Conservation (phyloP, 2,329 filamentous ascomycete species). For the Torrubiellomyces zombiae region DNA sequence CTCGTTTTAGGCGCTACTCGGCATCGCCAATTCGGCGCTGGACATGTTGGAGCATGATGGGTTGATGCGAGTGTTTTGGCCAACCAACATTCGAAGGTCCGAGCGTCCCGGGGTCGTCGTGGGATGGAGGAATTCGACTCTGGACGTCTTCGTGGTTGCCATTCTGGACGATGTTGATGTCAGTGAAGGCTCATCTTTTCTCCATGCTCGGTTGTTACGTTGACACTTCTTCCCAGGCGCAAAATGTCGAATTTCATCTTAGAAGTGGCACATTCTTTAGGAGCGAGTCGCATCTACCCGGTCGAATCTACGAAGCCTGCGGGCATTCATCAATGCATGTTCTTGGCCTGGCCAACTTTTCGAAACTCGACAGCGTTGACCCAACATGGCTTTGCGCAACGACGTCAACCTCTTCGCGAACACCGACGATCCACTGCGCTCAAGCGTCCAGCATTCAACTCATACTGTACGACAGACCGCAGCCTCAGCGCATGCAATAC, state of each 20-base stretch:
- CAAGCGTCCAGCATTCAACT: slow-evolving; percentile 65
- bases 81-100: slow-evolving; percentile 61
- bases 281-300: slow-evolving; percentile 62
- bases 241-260: slow-evolving; percentile 75
- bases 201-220: not conserved
- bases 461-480: slow-evolving; percentile 74
- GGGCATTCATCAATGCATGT: slow-evolving; percentile 72
- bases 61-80: slow-evolving; percentile 98
- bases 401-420: slow-evolving; percentile 28
- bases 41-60: slow-evolving; percentile 65
- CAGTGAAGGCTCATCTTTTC: slow-evolving; percentile 14
- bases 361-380: slow-evolving; percentile 33
- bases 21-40: slow-evolving; percentile 13
- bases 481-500: slow-evolving; percentile 86
- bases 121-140: slow-evolving; percentile 84
- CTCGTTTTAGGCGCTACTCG: slow-evolving; percentile 52
- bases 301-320: slow-evolving; percentile 70
- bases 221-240: slow-evolving; percentile 30
- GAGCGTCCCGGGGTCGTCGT: slow-evolving; percentile 71
- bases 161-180: slow-evolving; percentile 86
- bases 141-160: slow-evolving; percentile 80
- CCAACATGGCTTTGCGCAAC: slow-evolving; percentile 52
- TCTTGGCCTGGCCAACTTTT: slow-evolving; percentile 63
- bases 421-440: slow-evolving; percentile 61
- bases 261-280: slow-evolving; percentile 70